Base-by-base conservation (phyloP, 2,329 filamentous ascomycete species). In the Rhynchosporium secalis region DNA sequence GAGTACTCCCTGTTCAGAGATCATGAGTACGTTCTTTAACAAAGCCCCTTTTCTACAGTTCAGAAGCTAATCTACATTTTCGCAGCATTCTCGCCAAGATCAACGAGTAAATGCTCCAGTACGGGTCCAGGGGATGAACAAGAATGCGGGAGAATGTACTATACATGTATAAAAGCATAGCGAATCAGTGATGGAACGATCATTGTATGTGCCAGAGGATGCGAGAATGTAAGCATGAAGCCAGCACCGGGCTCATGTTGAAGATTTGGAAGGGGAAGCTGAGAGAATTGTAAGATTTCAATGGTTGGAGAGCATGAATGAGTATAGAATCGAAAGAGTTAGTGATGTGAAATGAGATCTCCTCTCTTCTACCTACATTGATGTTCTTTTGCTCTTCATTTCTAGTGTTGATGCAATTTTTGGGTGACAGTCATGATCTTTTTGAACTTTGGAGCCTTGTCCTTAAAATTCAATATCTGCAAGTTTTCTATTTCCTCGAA, bases 1-100 rank as follows among this genome's bases (percentile, higher is more conserved):
- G 95, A 99, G 81, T 98, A 86, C 83, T 87, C 90, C 68, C 87
- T 99, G 69, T 99, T 96, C 89, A 86, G 95, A 74, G 95, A 99
- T 80, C 90, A 92, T 82, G 95, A 99, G 94, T 98, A 88, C 80
- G 93, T 89, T 41, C 54, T 20, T 15, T 41, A 26, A 12, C 15
- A 33, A 10, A 36, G 33, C 20, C 10, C n/a, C 7, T 2, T 33
- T 10, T 29, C 20, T 36, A 26, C 36, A 52, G 4, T 46, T 12
- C 10, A 43, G 9, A 8, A 9, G 12, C 33, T n/a, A 48, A 59
- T 57, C 64, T 40, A 62, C 46, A n/a, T 29, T 31, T 45, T 15
- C 20, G 5, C 72, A 97, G 94, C 78, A 91, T 99, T 72, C 87
- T 99, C 65, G 95, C 95, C 78, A 99, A 98, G 89, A 96, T 99